phyloP scores from a whole-genome alignment of 805 yeast genomes.

The Cyberlindnera saturnus region DNA sequence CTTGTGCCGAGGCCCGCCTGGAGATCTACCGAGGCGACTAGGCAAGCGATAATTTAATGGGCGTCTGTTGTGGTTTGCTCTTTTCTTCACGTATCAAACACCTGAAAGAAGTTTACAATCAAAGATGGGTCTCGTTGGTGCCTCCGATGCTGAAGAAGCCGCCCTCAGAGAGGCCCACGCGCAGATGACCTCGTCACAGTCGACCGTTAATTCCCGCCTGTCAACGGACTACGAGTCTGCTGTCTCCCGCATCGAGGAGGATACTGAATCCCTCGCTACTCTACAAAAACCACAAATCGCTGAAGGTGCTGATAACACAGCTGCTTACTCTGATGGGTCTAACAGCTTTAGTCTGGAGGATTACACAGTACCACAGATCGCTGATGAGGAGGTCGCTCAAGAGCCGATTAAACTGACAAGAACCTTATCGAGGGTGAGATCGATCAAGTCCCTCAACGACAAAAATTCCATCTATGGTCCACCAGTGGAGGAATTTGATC shows the following conservation, averaged over 20 bases:
- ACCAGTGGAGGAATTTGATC: constrained; percentile 10
- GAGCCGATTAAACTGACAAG: constrained; percentile 5
- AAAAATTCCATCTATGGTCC: constrained; percentile 13
- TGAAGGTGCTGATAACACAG: background rate
- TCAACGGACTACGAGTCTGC: constrained; percentile 22
- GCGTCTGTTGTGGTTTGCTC: too few relatives aligned
- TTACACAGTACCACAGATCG: background rate
- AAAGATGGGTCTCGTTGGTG: constrained; percentile 24
- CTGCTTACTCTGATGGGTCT: background rate
- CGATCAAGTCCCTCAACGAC: constrained; percentile 15
- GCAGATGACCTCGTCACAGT: too few relatives aligned
- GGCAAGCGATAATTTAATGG: too few relatives aligned
- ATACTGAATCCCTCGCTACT: constrained; percentile 6
- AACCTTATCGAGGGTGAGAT: constrained; percentile 7
- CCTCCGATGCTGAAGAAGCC: constrained; percentile 16
- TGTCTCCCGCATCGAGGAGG: constrained; percentile 7
- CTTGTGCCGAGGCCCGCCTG: too few relatives aligned
- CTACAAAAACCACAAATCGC: constrained; percentile 1
- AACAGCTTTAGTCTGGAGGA: background rate
- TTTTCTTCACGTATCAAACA: too few relatives aligned
- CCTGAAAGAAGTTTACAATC: too few relatives aligned
- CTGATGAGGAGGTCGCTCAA: background rate
- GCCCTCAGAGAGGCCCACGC: constrained; percentile 12
- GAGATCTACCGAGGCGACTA: too few relatives aligned
- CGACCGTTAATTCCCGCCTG: background rate